These are phyloP conservation scores for Pascua sp. DNA, from an alignment of 1,284 basidiomycete genomes.

Conservation along the genomic window DNA sequence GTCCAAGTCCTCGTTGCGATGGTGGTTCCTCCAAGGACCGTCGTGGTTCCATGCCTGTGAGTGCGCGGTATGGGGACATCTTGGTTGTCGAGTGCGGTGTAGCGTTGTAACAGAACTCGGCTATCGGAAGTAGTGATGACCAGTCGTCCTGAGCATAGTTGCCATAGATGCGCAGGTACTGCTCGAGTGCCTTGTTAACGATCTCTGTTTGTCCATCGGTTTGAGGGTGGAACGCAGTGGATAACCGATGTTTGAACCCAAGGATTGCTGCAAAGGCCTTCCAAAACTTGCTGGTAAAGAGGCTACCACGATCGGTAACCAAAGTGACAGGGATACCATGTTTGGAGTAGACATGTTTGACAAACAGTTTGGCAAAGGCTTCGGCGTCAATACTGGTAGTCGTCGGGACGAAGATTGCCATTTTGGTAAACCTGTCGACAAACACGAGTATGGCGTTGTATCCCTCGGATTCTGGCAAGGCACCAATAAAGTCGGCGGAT, in stretches of 20 bases:
- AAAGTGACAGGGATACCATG: background rate
- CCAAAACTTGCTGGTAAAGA: constrained; percentile 16
- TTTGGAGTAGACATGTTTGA: constrained; percentile 18
- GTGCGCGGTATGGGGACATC: constrained; percentile 1
- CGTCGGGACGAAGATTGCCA: background rate
- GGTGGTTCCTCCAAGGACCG: background rate
- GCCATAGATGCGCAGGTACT: constrained; percentile 34
- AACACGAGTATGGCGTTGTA: constrained; percentile 50
- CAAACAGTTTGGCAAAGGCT: background rate
- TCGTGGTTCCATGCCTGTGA: constrained; percentile 21
- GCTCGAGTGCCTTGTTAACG: constrained; percentile 52
- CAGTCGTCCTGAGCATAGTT: constrained; percentile 52
- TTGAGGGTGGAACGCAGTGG: constrained; percentile 51
- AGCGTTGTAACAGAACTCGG: constrained; percentile 55
- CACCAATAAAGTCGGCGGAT: constrained; percentile 49
- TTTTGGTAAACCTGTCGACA: constrained; percentile 44
- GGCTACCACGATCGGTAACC: background rate
- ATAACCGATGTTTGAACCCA: constrained; percentile 14
- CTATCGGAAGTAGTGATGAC: constrained; percentile 51
- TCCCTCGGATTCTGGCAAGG: constrained; percentile 46
- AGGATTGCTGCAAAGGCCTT: constrained; percentile 4
- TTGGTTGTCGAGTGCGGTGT: constrained; percentile 27
- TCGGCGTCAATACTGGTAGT: background rate
- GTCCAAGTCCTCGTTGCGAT: too few species aligned
- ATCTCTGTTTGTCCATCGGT: constrained; percentile 54